phyloP scores from a whole-genome alignment of 2,329 filamentous ascomycete genomes.

The Ascochyta rabiei region DNA sequence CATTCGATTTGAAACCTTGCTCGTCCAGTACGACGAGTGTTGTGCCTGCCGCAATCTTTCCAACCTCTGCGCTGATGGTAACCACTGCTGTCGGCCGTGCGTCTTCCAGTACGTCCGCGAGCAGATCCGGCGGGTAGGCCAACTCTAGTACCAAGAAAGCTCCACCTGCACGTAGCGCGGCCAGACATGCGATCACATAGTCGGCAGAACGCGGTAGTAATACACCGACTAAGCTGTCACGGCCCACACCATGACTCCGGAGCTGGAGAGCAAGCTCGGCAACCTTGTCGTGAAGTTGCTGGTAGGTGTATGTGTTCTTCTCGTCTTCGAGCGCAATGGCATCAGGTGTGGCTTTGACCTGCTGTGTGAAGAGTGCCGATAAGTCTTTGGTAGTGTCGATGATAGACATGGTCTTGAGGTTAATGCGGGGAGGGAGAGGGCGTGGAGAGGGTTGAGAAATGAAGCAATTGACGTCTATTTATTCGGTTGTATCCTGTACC shows the following conservation, averaged over 20 bases:
- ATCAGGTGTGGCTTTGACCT: slow-evolving; percentile 72
- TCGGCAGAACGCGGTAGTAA: slow-evolving; percentile 76
- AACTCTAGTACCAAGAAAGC: slow-evolving; percentile 82
- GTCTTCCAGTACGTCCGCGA: slow-evolving; percentile 79
- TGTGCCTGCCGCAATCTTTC: slow-evolving; percentile 67
- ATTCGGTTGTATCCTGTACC: slow-evolving; percentile 22
- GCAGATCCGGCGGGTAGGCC: slow-evolving; percentile 74
- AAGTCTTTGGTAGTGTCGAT: slow-evolving; percentile 76
- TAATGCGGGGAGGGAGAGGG: slow-evolving; percentile 4
- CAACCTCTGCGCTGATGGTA: slow-evolving; percentile 68
- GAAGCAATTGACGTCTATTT: slow-evolving; percentile 29
- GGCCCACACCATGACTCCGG: slow-evolving; percentile 70
- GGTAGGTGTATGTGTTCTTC: slow-evolving; percentile 70
- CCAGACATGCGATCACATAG: slow-evolving; percentile 79
- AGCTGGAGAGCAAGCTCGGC: slow-evolving; percentile 68
- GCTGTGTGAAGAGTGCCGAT: slow-evolving; percentile 71
- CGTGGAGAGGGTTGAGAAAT: slow-evolving; percentile 1
- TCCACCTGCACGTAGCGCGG: slow-evolving; percentile 77
- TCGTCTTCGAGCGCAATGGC: slow-evolving; percentile 76
- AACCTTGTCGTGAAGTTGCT: slow-evolving; percentile 72
- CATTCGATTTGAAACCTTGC: slow-evolving; percentile 26
- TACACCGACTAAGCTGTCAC: slow-evolving; percentile 76
- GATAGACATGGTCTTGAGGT: slow-evolving; percentile 59
- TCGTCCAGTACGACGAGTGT: slow-evolving; percentile 71
- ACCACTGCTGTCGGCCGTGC: slow-evolving; percentile 73